A percentile compares a stretch with the other conserved stretches of the same genome.
phyloP scores from a whole-genome alignment of 225 moss, liverwort and hornwort genomes.

The Marchantia paleacea region DNA sequence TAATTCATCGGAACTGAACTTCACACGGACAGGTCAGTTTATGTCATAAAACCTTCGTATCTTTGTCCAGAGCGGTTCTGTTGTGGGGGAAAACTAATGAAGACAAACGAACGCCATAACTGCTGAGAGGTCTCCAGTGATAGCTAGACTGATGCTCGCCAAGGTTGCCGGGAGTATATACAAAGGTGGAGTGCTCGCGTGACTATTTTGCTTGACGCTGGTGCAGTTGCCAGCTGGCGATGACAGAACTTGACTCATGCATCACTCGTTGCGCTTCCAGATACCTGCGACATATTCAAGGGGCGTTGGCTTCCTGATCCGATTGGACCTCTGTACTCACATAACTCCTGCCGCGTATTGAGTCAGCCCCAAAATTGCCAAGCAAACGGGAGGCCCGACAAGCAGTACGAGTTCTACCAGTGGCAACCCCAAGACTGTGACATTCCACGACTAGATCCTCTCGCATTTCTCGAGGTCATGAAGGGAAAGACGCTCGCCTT shows the following conservation, averaged over 20 bases:
- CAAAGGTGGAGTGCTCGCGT: not conserved
- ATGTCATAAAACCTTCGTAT: not conserved
- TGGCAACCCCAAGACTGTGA: constrained; percentile 73
- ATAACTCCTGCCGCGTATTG: constrained; percentile 54
- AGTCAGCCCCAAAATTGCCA: constrained; percentile 65
- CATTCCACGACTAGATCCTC: constrained; percentile 63
- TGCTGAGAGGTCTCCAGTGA: too few species aligned
- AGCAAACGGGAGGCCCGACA: constrained; percentile 70
- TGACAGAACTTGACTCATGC: not conserved
- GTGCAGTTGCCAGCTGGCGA: not conserved
- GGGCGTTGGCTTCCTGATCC: constrained; percentile 62
- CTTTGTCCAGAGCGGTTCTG: not conserved
- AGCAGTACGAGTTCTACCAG: constrained; percentile 58
- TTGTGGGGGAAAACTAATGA: not conserved
- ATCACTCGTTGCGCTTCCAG: constrained; percentile 2
- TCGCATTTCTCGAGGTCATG: constrained; percentile 71
- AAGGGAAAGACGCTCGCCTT: constrained; percentile 78
- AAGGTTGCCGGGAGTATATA: not conserved
- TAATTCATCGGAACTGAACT: not conserved
- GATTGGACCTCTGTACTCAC: constrained; percentile 49
- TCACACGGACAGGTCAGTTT: not conserved
- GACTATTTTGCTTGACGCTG: not conserved
- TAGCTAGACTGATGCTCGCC: not conserved
- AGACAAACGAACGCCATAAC: not conserved
- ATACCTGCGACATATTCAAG: constrained; percentile 55